A percentile compares a stretch with the other conserved stretches of the same genome.
Conservation (phyloP, 257 asterid species). For the Gentiana dahurica region DNA sequence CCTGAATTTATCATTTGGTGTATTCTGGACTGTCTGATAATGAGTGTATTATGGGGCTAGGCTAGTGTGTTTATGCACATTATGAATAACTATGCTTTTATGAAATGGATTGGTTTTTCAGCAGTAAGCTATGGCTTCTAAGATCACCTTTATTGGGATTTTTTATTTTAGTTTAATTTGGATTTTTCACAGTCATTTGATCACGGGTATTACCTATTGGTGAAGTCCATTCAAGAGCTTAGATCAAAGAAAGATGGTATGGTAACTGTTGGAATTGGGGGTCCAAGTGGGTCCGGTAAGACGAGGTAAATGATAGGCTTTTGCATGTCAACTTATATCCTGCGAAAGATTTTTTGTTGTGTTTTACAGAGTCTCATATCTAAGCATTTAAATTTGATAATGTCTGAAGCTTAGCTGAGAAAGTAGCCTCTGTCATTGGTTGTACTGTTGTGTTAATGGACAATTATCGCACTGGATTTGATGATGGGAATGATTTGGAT, state of each 20-base stretch:
- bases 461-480: conserved; percentile 86
- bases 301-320: conserved; percentile 46
- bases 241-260: conserved; percentile 84
- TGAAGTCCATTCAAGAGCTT: conserved; percentile 92
- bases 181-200: conserved; percentile 68
- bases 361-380: conserved; percentile 1
- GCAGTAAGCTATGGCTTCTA: neutral
- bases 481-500: conserved; percentile 85
- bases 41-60: neutral
- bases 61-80: neutral
- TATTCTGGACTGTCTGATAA: neutral
- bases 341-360: neutral
- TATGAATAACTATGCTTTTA: neutral
- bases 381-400: conserved; percentile 23
- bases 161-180: conserved; percentile 8
- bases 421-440: conserved; percentile 92
- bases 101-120: neutral
- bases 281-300: conserved; percentile 98
- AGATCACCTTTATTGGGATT: neutral
- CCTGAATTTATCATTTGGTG: neutral
- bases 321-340: too few species aligned
- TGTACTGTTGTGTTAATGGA: conserved; percentile 89
- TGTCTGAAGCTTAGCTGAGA: conserved; percentile 91
- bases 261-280: conserved; percentile 94
- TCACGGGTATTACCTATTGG: conserved; percentile 95